These are phyloP conservation scores for Saturnispora sanitii DNA, from an alignment of 805 yeast genomes.

Conservation along the genomic window DNA sequence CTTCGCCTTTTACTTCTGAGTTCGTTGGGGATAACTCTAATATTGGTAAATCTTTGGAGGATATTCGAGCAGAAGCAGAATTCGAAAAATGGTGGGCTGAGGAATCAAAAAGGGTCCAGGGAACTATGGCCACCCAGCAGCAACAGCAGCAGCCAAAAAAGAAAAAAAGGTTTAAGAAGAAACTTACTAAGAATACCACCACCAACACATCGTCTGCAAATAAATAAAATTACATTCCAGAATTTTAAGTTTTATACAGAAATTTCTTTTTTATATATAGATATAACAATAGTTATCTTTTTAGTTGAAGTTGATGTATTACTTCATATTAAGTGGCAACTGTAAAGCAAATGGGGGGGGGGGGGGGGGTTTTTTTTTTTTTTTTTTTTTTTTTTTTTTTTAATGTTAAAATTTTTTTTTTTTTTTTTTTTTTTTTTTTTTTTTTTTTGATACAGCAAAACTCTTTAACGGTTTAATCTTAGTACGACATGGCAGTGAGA, in stretches of 20 bases:
- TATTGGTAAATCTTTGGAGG: constrained; percentile 37
- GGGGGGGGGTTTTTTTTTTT: too few relatives aligned
- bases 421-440: neutral
- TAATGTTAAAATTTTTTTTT: neutral
- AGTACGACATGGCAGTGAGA: neutral
- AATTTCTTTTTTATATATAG: too few relatives aligned
- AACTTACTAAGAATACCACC: neutral
- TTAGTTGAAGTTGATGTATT: too few relatives aligned
- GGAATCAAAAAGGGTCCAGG: constrained; percentile 60
- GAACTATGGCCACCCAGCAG: constrained; percentile 19
- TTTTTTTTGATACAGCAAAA: neutral
- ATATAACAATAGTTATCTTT: too few relatives aligned
- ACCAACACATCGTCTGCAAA: too few relatives aligned
- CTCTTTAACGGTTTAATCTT: too few relatives aligned
- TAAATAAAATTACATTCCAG: too few relatives aligned
- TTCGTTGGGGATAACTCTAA: too few relatives aligned
- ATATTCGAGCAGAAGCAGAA: constrained; percentile 71
- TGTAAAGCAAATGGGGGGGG: too few relatives aligned
- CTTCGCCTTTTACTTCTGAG: neutral
- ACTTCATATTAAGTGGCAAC: too few relatives aligned
- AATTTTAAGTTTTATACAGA: too few relatives aligned
- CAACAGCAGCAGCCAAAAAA: constrained; percentile 5
- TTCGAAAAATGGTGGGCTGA: constrained; percentile 85
- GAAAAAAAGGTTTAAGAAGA: neutral
- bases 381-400: neutral